A percentile compares a stretch with the other conserved stretches of the same genome.
Evolutionary conservation across 495 filamentous ascomycete species (phyloP).

Genomic region (Patellaria atrata): DNA sequence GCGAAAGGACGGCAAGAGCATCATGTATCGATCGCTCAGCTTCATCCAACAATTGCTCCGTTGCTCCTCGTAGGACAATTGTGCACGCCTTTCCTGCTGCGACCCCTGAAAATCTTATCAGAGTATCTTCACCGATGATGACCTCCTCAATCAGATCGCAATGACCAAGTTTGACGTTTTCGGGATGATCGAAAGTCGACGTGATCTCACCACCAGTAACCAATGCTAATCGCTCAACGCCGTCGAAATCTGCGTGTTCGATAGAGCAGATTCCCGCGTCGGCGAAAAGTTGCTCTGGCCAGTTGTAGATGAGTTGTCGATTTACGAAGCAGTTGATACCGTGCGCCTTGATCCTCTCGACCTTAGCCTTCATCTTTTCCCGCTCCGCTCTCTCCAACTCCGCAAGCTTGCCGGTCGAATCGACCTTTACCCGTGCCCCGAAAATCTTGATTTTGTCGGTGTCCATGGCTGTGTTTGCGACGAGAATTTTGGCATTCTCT

Average conservation of each 20-base stretch:
- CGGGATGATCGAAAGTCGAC: conserved; percentile 95
- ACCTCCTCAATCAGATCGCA: conserved; percentile 96
- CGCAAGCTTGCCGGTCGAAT: conserved; percentile 86
- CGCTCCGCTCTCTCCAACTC: conserved; percentile 95
- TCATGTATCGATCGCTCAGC: conserved; percentile 93
- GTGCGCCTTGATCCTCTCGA: conserved; percentile 95
- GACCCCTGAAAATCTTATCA: conserved; percentile 95
- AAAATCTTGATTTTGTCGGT: conserved; percentile 99
- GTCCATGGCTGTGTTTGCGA: conserved; percentile 98
- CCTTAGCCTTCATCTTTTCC: conserved; percentile 98
- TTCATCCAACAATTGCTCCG: conserved; percentile 92
- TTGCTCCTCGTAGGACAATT: conserved; percentile 89
- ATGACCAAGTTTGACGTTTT: conserved; percentile 86
- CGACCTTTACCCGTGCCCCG: conserved; percentile 87
- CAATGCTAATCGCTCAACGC: conserved; percentile 84
- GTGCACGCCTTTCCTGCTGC: conserved; percentile 92
- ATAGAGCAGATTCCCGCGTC: conserved; percentile 97
- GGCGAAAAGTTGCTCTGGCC: conserved; percentile 96
- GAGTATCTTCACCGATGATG: conserved; percentile 90
- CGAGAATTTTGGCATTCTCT: conserved; percentile 94
- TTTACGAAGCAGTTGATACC: conserved; percentile 99
- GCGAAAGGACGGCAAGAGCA: conserved; percentile 89
- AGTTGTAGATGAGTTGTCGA: conserved; percentile 98
- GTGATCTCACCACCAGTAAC: conserved; percentile 96
- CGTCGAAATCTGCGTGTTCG: conserved; percentile 97